Percentiles rank a stretch among this genome's conserved stretches.
These are phyloP conservation scores for Daldinia grandis DNA, from an alignment of 495 filamentous ascomycete species.

Conservation along the genomic window DNA sequence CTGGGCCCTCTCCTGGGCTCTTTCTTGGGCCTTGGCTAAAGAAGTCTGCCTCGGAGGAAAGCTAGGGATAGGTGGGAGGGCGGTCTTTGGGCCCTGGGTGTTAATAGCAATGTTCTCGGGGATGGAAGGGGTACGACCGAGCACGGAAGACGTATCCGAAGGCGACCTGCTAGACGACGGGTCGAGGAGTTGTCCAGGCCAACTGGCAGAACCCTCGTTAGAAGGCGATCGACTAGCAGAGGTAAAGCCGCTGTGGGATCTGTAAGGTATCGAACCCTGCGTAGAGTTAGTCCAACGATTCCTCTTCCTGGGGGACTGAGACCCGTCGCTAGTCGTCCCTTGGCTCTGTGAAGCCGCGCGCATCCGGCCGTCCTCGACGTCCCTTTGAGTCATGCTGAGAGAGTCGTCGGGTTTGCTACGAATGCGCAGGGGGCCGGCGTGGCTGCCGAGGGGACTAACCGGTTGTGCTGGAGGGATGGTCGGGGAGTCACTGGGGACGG, in stretches of 20 bases:
- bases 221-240: constrained; percentile 29
- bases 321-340: constrained; percentile 42
- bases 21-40: constrained; percentile 18
- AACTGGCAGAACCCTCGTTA: constrained; percentile 23
- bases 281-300: constrained; percentile 48
- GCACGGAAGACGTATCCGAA: constrained; percentile 31
- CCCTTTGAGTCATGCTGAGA: constrained; percentile 23
- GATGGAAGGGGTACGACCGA: constrained; percentile 29
- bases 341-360: constrained; percentile 41
- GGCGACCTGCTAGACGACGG: constrained; percentile 24
- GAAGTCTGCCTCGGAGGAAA: constrained; percentile 42
- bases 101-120: constrained; percentile 31
- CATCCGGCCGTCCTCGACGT: constrained; percentile 41
- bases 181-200: constrained; percentile 31
- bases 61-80: constrained; percentile 21
- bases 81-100: constrained; percentile 25
- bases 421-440: constrained; percentile 19
- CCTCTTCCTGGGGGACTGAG: constrained; percentile 41
- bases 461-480: constrained; percentile 44
- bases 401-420: constrained; percentile 27
- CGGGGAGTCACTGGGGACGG: constrained; percentile 40
- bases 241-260: constrained; percentile 38
- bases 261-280: constrained; percentile 37
- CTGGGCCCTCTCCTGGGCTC: not conserved
- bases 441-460: constrained; percentile 30